A percentile compares a stretch with the other conserved stretches of the same genome.
Conservation (phyloP, 148 eudicot species). For the Nepenthes gracilis region DNA sequence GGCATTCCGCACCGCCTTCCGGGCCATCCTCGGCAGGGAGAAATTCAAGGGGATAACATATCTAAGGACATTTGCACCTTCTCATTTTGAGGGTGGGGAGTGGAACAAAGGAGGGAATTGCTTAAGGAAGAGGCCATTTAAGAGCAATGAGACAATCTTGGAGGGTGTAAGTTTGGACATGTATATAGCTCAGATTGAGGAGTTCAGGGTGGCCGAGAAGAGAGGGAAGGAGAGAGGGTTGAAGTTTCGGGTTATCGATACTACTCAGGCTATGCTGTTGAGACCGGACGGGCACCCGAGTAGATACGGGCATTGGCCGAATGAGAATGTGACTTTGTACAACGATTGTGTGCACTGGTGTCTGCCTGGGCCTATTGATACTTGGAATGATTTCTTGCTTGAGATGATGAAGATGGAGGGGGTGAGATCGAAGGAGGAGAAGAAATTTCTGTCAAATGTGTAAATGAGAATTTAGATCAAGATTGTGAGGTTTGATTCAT, state of each 20-base stretch:
- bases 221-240: constrained; percentile 25
- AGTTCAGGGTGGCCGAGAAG: constrained; percentile 29
- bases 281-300: constrained; percentile 9
- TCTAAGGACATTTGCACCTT: constrained; percentile 52
- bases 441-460: neutral
- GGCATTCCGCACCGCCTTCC: constrained; percentile 48
- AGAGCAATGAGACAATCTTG: constrained; percentile 25
- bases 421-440: constrained; percentile 4
- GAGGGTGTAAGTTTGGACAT: constrained; percentile 33
- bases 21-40: constrained; percentile 28
- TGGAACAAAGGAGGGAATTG: constrained; percentile 68
- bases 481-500: too few species aligned
- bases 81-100: constrained; percentile 51
- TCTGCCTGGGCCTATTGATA: constrained; percentile 52
- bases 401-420: constrained; percentile 13
- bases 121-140: constrained; percentile 28
- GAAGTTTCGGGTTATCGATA: constrained; percentile 32
- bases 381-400: constrained; percentile 10
- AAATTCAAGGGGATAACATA: constrained; percentile 31
- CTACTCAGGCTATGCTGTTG: constrained; percentile 18
- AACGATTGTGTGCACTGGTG: constrained; percentile 86
- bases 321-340: constrained; percentile 23
- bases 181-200: constrained; percentile 42
- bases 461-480: too few species aligned
- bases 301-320: constrained; percentile 34